Conservation (phyloP, 139 green algal genomes). For the Micromonas commoda region DNA sequence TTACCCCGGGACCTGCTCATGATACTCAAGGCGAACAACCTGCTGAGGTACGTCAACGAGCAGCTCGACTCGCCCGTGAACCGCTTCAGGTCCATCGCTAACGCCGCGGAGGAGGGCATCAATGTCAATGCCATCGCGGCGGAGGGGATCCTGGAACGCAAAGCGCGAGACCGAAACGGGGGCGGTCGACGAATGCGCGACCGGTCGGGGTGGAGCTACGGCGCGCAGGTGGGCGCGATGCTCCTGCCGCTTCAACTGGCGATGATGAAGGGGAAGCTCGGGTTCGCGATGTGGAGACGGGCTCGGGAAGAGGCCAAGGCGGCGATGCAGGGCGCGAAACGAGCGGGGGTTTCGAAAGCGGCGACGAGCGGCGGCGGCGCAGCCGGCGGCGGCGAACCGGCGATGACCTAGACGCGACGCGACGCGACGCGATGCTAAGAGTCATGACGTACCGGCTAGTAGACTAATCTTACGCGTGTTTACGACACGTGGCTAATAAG, state of each 20-base stretch:
- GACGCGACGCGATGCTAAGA: too few species aligned
- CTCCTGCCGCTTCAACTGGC: background rate
- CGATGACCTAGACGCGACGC: too few species aligned
- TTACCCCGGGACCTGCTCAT: conserved; percentile 20
- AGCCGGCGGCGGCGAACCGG: too few species aligned
- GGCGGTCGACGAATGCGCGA: background rate
- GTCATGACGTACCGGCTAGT: too few species aligned
- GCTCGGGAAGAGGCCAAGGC: too few species aligned
- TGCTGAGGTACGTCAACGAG: conserved; percentile 27
- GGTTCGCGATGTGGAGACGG: conserved; percentile 7
- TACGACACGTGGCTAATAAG: too few species aligned
- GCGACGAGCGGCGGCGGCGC: too few species aligned
- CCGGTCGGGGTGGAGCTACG: background rate
- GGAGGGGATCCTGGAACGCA: background rate
- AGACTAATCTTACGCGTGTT: too few species aligned
- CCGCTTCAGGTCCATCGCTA: conserved; percentile 1
- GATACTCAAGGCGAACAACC: conserved; percentile 30
- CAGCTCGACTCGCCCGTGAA: conserved; percentile 24
- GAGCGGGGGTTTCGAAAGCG: too few species aligned
- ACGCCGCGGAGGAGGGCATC: background rate
- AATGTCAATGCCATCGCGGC: background rate
- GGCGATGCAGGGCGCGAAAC: too few species aligned
- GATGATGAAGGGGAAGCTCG: conserved; percentile 5
- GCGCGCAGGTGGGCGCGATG: background rate
- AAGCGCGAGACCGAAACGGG: conserved; percentile 9